These are phyloP conservation scores for Lepidium didymum DNA, from an alignment of 345 rosid species.

Conservation along the genomic window DNA sequence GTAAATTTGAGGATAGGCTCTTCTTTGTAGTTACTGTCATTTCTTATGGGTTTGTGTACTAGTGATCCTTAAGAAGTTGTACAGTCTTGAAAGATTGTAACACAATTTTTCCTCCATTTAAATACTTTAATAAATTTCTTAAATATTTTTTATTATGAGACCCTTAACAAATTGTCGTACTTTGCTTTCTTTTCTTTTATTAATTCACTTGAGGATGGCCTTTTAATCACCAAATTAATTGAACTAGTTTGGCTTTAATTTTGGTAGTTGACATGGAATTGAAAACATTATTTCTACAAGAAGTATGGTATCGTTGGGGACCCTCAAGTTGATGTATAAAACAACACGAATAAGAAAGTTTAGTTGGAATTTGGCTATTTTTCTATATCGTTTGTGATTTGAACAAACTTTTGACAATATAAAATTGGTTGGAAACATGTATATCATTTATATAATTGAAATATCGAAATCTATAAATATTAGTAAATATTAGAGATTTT, in stretches of 20 bases:
- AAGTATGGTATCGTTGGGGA: not conserved
- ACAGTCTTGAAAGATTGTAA: conserved; percentile 25
- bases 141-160: not conserved
- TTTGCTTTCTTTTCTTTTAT: not conserved
- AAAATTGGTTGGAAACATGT: too few relatives aligned
- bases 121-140: not conserved
- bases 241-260: not conserved
- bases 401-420: too few relatives aligned
- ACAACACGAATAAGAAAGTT: too few relatives aligned
- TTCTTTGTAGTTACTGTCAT: not conserved
- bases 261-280: not conserved
- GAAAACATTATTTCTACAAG: not conserved
- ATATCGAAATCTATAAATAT: too few relatives aligned
- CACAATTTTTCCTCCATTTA: not conserved
- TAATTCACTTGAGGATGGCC: too few relatives aligned
- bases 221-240: too few relatives aligned
- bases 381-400: too few relatives aligned
- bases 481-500: too few relatives aligned
- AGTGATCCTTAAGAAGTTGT: conserved; percentile 23
- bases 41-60: conserved; percentile 14
- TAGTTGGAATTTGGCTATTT: too few relatives aligned
- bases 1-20: conserved; percentile 26
- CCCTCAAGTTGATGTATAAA: too few relatives aligned
- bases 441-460: too few relatives aligned
- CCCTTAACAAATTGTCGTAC: not conserved